Percentiles rank a stretch among this genome's conserved stretches.
Conservation (phyloP, 352 stramenopile genomes). For the Pythium plurisporium region DNA sequence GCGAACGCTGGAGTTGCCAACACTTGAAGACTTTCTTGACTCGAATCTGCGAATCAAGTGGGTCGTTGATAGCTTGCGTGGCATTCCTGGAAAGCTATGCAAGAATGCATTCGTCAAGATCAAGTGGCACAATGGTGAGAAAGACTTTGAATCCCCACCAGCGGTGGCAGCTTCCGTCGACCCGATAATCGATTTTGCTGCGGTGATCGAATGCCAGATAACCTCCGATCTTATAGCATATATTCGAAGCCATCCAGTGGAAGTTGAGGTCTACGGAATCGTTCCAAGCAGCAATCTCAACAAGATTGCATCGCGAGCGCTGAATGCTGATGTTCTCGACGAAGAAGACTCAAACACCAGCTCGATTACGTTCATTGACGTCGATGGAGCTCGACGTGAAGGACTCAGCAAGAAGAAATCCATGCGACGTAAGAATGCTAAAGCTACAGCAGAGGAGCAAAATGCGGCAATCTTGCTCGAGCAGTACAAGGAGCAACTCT, state of each 20-base stretch:
- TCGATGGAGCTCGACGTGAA: slow-evolving; percentile 29
- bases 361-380: slow-evolving; percentile 55
- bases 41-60: slow-evolving; percentile 57
- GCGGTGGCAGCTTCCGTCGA: slow-evolving; percentile 47
- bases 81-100: slow-evolving; percentile 70
- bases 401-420: slow-evolving; percentile 45
- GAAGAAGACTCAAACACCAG: slow-evolving; percentile 14
- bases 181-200: slow-evolving; percentile 51
- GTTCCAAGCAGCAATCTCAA: slow-evolving; percentile 74
- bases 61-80: slow-evolving; percentile 41
- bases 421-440: slow-evolving; percentile 34
- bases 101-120: slow-evolving; percentile 61
- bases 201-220: slow-evolving; percentile 49
- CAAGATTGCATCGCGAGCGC: slow-evolving; percentile 51
- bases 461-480: slow-evolving; percentile 25
- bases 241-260: slow-evolving; percentile 42
- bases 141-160: slow-evolving; percentile 44
- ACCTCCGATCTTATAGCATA: slow-evolving; percentile 43
- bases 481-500: slow-evolving; percentile 47
- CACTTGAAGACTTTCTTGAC: slow-evolving; percentile 39
- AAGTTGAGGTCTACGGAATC: slow-evolving; percentile 61
- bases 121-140: slow-evolving; percentile 33
- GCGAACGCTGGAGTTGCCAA: slow-evolving; percentile 32
- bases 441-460: slow-evolving; percentile 29
- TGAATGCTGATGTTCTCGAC: slow-evolving; percentile 22